phyloP scores from a whole-genome alignment of 495 filamentous ascomycete genomes.

The Aspergillus affinis region DNA sequence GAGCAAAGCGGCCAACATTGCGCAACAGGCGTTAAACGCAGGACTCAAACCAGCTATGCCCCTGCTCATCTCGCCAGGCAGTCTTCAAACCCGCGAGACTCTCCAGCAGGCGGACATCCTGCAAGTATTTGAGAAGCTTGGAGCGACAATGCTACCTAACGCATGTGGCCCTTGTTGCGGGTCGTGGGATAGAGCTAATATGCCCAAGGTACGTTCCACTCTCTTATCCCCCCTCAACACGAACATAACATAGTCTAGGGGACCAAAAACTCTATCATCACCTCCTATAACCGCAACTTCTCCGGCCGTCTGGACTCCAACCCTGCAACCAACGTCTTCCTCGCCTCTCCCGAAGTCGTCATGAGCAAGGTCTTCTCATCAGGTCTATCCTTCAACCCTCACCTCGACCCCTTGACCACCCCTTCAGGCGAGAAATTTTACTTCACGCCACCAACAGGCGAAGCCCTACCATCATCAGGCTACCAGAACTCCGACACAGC shows the following conservation, averaged over 20 bases:
- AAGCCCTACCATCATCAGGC: constrained; percentile 75
- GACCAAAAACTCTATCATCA: constrained; percentile 81
- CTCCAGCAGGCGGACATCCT: constrained; percentile 94
- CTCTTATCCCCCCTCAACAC: no score
- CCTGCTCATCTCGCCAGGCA: constrained; percentile 95
- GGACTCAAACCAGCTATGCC: constrained; percentile 90
- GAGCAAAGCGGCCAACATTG: constrained; percentile 92
- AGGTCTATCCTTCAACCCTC: constrained; percentile 91
- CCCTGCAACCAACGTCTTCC: constrained; percentile 97
- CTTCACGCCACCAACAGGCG: constrained; percentile 75
- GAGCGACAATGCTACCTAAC: constrained; percentile 93
- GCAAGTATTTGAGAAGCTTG: constrained; percentile 94
- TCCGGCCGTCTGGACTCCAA: constrained; percentile 99
- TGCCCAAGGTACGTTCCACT: constrained; percentile 93
- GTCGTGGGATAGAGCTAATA: constrained; percentile 93
- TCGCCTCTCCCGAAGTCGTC: constrained; percentile 96
- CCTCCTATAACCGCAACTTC: constrained; percentile 99
- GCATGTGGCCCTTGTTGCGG: constrained; percentile 82
- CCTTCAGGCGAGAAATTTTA: constrained; percentile 96
- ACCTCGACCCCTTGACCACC: constrained; percentile 90
- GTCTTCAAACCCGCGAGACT: constrained; percentile 95
- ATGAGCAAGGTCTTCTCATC: constrained; percentile 91
- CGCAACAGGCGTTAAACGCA: constrained; percentile 88
- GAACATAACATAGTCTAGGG: no score
- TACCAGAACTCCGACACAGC: constrained; percentile 94